phyloP scores from a whole-genome alignment of 1,284 basidiomycete species.

The Irpex sp. region DNA sequence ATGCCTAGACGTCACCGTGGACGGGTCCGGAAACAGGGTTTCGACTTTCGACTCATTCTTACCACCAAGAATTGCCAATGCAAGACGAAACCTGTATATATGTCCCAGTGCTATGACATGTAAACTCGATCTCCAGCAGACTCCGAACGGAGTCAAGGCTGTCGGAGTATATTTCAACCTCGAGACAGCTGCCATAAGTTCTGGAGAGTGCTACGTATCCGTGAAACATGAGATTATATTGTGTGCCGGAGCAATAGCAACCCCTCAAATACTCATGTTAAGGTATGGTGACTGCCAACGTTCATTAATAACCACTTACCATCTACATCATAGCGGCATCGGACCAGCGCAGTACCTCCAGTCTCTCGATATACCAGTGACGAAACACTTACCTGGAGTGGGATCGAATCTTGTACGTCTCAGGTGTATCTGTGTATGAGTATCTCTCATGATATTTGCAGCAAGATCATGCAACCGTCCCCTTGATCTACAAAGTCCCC shows the following conservation, averaged over 20 bases:
- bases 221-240: conserved; percentile 1
- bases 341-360: conserved; percentile 9
- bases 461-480: conserved; percentile 13
- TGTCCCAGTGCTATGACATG: conserved; percentile 9
- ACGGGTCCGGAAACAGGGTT: conserved; percentile 4
- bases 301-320: neutral
- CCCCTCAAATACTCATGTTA: conserved; percentile 7
- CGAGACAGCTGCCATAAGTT: neutral
- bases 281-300: neutral
- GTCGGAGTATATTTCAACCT: conserved; percentile 1
- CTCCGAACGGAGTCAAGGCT: neutral
- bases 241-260: conserved; percentile 8
- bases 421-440: neutral
- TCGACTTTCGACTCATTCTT: conserved; percentile 15
- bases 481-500: conserved; percentile 3
- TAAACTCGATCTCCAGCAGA: conserved; percentile 5
- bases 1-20: conserved; percentile 6
- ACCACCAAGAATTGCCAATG: conserved; percentile 1
- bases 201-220: neutral
- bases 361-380: conserved; percentile 3
- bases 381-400: conserved; percentile 12
- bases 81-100: conserved; percentile 7
- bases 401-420: conserved; percentile 11
- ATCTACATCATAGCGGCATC: conserved; percentile 5
- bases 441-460: neutral